Percentiles rank a stretch among this genome's conserved stretches.
These are phyloP conservation scores for Canariomyces notabilis DNA, from an alignment of 2,329 filamentous ascomycete genomes.

Conservation along the genomic window DNA sequence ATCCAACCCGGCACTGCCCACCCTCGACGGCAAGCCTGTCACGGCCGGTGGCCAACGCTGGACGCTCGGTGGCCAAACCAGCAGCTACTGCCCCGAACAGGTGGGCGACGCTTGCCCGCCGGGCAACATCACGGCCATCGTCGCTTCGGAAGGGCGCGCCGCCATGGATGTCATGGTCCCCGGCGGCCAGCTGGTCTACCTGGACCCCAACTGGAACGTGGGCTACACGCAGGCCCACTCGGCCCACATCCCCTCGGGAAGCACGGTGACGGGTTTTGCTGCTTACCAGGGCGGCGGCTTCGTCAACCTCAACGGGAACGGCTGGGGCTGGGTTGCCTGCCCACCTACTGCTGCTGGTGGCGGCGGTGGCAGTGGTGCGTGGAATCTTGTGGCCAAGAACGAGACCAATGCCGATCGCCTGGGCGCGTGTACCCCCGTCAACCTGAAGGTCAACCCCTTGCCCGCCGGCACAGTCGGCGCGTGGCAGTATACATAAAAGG, in stretches of 20 bases:
- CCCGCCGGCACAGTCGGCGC: slow-evolving; percentile 23
- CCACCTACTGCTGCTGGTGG: slow-evolving; percentile 23
- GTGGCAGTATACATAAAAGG: slow-evolving; percentile 29
- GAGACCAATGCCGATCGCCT: slow-evolving; percentile 23
- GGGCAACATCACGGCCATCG: slow-evolving; percentile 27
- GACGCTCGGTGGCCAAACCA: slow-evolving; percentile 27
- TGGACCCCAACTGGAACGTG: slow-evolving; percentile 28
- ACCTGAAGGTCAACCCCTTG: slow-evolving; percentile 27
- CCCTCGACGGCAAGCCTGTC: slow-evolving; percentile 28
- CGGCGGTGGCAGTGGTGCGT: slow-evolving; percentile 20
- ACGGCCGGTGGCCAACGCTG: slow-evolving; percentile 26
- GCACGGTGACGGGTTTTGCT: slow-evolving; percentile 25
- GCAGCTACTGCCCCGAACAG: slow-evolving; percentile 29
- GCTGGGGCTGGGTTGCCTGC: slow-evolving; percentile 30
- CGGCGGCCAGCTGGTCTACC: slow-evolving; percentile 31
- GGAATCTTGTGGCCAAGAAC: slow-evolving; percentile 27
- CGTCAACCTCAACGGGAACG: slow-evolving; percentile 30
- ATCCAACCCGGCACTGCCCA: slow-evolving; percentile 27
- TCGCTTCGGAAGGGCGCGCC: slow-evolving; percentile 14
- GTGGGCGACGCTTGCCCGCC: slow-evolving; percentile 26
- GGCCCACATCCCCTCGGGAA: slow-evolving; percentile 27
- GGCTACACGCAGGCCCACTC: slow-evolving; percentile 34
- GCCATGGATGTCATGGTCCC: slow-evolving; percentile 30
- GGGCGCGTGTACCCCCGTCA: slow-evolving; percentile 25
- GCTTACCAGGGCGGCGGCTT: slow-evolving; percentile 31